phyloP scores from a whole-genome alignment of 2,329 filamentous ascomycete species.

The Cyphellophora attinorum region DNA sequence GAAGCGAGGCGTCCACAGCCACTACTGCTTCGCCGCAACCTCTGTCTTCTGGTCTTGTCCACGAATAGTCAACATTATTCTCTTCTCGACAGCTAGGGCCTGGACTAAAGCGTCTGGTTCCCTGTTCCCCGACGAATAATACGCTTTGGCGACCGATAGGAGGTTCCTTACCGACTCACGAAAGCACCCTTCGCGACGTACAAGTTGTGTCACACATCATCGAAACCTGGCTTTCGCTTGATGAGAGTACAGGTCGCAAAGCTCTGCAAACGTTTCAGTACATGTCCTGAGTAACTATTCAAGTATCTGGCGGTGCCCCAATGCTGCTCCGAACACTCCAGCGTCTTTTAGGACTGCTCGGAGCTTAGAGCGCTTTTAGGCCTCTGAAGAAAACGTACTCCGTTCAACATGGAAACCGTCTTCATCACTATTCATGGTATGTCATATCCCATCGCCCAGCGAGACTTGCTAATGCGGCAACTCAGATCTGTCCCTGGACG shows the following conservation, averaged over 20 bases:
- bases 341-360: slow-evolving; percentile 19
- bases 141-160: no score
- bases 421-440: slow-evolving; percentile 87
- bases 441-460: slow-evolving; percentile 23
- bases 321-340: slow-evolving; percentile 8
- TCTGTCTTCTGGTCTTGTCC: background rate
- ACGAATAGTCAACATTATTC: no score
- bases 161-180: no score
- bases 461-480: slow-evolving; percentile 12
- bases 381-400: slow-evolving; percentile 6
- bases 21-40: background rate
- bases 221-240: no score
- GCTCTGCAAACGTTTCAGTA: no score
- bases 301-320: slow-evolving; percentile 1
- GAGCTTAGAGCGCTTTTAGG: slow-evolving; percentile 7
- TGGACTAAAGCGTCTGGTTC: no score
- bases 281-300: no score
- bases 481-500: slow-evolving; percentile 63
- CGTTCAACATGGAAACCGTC: slow-evolving; percentile 60
- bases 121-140: no score
- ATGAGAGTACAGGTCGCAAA: no score
- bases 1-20: background rate
- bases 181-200: no score
- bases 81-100: no score
- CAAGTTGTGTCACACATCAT: no score